A percentile compares a stretch with the other conserved stretches of the same genome.
Conservation (phyloP, 78 protist genomes). For the Guillardia theta region DNA sequence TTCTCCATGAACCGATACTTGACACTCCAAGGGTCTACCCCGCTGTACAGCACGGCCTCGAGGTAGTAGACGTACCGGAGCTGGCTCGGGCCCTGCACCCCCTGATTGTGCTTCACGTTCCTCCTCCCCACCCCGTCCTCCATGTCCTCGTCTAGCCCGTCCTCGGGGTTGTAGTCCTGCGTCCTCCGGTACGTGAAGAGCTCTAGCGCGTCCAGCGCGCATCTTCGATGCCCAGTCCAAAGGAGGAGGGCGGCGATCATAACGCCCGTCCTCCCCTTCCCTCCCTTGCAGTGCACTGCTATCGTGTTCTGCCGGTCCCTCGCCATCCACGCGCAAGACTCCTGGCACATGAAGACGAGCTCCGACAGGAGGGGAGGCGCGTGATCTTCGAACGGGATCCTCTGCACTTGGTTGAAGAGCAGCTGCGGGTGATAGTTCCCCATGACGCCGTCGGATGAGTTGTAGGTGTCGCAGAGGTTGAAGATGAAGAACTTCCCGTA, state of each 20-base stretch:
- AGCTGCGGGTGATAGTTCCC: neutral
- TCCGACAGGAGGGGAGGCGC: neutral
- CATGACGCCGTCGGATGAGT: neutral
- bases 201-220: slow-evolving; percentile 6
- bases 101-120: neutral
- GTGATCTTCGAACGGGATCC: neutral
- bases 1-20: neutral
- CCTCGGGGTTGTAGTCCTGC: neutral
- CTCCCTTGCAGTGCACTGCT: neutral
- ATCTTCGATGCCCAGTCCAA: neutral
- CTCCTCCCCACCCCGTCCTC: neutral
- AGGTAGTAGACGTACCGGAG: slow-evolving; percentile 10
- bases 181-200: neutral
- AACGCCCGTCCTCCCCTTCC: neutral
- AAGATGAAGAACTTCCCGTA: neutral
- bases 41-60: neutral
- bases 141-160: neutral
- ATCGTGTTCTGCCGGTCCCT: neutral
- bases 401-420: neutral
- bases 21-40: neutral
- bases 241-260: neutral
- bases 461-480: slow-evolving; percentile 1
- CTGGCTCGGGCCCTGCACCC: neutral
- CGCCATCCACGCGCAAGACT: neutral
- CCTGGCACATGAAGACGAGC: neutral